A percentile compares a stretch with the other conserved stretches of the same genome.
phyloP scores from a whole-genome alignment of 2,329 filamentous ascomycete genomes.

The Phaeosphaeriaceae sp. region DNA sequence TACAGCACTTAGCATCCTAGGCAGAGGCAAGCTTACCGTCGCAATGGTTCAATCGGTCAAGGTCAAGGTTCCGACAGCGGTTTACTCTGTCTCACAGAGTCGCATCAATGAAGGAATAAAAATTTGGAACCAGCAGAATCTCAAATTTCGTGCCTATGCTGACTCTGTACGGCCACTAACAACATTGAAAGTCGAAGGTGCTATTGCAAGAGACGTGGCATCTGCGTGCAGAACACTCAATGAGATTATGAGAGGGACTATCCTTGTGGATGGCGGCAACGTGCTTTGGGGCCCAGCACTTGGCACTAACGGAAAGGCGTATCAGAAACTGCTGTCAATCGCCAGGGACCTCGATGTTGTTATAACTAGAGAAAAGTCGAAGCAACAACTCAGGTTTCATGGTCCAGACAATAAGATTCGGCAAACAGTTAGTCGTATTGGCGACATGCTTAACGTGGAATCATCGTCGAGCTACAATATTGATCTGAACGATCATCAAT shows the following conservation, averaged over 20 bases:
- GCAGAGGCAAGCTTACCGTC: constrained; percentile 24
- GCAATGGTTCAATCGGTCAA: too few species aligned
- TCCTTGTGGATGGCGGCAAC: constrained; percentile 29
- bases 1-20: constrained; percentile 38
- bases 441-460: constrained; percentile 9
- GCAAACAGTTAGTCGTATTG: constrained; percentile 14
- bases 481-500: constrained; percentile 6
- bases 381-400: constrained; percentile 24
- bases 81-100: too few species aligned
- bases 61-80: too few species aligned
- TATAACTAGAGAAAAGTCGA: constrained; percentile 27
- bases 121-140: constrained; percentile 17
- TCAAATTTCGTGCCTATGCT: constrained; percentile 34
- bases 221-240: constrained; percentile 43
- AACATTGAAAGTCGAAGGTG: constrained; percentile 50
- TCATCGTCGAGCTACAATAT: constrained; percentile 2
- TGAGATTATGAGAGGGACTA: constrained; percentile 40
- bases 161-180: constrained; percentile 34
- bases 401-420: constrained; percentile 26
- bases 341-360: constrained; percentile 23
- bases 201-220: constrained; percentile 35
- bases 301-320: constrained; percentile 20
- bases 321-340: constrained; percentile 25
- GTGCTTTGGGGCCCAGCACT: constrained; percentile 43
- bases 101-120: too few species aligned